A percentile compares a stretch with the other conserved stretches of the same genome.
phyloP scores from a whole-genome alignment of 495 filamentous ascomycete genomes.

The Glarea lozoyensis region DNA sequence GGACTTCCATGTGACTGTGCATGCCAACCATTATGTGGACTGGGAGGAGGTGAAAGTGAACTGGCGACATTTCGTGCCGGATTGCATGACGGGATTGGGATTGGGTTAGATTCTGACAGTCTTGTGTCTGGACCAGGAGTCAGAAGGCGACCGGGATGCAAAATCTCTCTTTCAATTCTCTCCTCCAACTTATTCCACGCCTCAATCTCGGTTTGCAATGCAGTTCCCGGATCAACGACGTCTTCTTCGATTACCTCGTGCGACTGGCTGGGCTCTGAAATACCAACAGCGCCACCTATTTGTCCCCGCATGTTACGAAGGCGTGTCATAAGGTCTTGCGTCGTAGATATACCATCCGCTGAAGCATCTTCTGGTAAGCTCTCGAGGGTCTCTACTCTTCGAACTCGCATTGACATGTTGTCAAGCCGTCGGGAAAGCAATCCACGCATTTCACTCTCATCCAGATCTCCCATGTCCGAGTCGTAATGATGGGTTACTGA shows the following conservation, averaged over 20 bases:
- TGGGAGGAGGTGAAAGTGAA: not conserved
- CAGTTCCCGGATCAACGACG: conserved; percentile 1
- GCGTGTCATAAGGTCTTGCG: not conserved
- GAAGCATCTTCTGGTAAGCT: conserved; percentile 4
- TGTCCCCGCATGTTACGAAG: conserved; percentile 6
- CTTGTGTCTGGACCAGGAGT: not conserved
- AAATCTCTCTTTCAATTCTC: conserved; percentile 8
- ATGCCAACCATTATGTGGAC: conserved; percentile 1
- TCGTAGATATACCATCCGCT: not conserved
- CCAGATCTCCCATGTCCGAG: too few relatives aligned
- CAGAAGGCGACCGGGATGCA: conserved; percentile 2
- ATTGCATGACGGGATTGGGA: not conserved
- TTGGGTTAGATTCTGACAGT: not conserved
- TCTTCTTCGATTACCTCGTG: not conserved
- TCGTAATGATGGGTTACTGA: too few relatives aligned
- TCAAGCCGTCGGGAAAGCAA: conserved; percentile 6
- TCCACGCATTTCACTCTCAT: conserved; percentile 4
- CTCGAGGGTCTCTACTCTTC: conserved; percentile 5
- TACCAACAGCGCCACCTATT: conserved; percentile 5
- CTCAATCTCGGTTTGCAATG: conserved; percentile 4
- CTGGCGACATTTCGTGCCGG: too few relatives aligned
- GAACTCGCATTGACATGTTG: conserved; percentile 10
- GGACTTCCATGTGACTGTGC: not conserved
- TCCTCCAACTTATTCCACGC: conserved; percentile 7
- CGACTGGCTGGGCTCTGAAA: not conserved